Base-by-base conservation (phyloP, 345 rosid genomes). In the Corchorus capsularis region DNA sequence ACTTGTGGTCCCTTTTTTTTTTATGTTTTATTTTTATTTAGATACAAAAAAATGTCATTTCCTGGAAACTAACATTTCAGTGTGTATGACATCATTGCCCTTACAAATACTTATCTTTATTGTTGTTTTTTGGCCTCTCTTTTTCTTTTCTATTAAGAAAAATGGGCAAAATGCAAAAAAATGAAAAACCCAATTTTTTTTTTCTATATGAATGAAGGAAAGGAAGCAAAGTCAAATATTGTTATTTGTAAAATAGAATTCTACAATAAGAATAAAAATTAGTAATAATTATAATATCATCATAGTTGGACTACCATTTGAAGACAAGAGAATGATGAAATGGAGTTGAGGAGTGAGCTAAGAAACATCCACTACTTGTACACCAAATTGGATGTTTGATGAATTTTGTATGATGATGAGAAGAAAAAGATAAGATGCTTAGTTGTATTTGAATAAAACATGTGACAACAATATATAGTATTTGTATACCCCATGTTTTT, bases 151-250 rank as follows among this genome's bases (percentile, higher is more conserved):
- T 3, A 39, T 64, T 64, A 64, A n/a, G 50, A 64, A 64, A 63
- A 64, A 63, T 39, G 45, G 49, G 27, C 49, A 39, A 63, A 39
- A 39, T 3, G 43, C 43, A 6, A 39, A 4, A 4, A 39, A 39
- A 27, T 27, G 27, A 27, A 27, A 27, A 39, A 39, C 43, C 43
- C 43, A 39, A 39, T 39, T 39, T 5, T 2, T 41, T 64, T 64
- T 19, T 7, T 50, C 0, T 45, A 16, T 1, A 16, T 52, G 4
- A 14, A 52, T 1, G 2, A 63, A 8, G 9, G 1, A 46, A 66
- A 17, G 54, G 71, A 67, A 47, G 71, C 55, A 20, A 46, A 68
- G 72, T 68, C 72, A 68, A 27, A 68, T 47, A 7, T 6, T 41
- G n/a, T n/a, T n/a, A n/a, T n/a, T n/a, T n/a, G 9, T 8, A 7